Percentiles rank a stretch among this genome's conserved stretches.
Evolutionary conservation across 495 filamentous ascomycete species (phyloP).

Genomic region (Aspergillus funiculosus): DNA sequence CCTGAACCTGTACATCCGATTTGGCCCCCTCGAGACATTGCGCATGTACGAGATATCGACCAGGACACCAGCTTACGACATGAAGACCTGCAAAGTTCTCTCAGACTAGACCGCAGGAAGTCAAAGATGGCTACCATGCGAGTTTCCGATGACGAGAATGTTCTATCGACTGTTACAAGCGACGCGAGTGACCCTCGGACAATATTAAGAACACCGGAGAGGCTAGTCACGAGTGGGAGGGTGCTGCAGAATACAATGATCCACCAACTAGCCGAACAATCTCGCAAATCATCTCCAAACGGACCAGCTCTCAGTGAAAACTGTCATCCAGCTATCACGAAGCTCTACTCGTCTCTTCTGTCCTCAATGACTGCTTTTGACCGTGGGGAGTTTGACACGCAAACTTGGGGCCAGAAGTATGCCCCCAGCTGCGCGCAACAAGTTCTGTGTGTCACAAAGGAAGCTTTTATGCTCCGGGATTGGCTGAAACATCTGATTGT

Average conservation of each 20-base stretch:
- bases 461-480: conserved; percentile 65
- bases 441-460: conserved; percentile 70
- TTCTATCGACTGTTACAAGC: conserved; percentile 13
- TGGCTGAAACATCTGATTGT: conserved; percentile 80
- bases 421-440: conserved; percentile 62
- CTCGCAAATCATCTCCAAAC: not conserved
- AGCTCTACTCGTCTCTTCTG: conserved; percentile 54
- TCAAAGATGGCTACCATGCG: conserved; percentile 31
- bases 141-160: conserved; percentile 33
- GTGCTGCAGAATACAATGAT: conserved; percentile 28
- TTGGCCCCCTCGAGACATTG: conserved; percentile 64
- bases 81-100: not conserved
- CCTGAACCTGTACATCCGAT: conserved; percentile 56
- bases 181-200: not conserved
- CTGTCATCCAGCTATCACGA: conserved; percentile 53
- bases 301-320: conserved; percentile 4
- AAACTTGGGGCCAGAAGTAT: conserved; percentile 82
- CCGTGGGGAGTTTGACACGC: conserved; percentile 62
- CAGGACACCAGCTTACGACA: not conserved
- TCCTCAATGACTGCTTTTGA: conserved; percentile 73
- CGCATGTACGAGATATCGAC: conserved; percentile 43
- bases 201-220: conserved; percentile 31
- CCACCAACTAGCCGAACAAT: conserved; percentile 29
- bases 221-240: conserved; percentile 32
- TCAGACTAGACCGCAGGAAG: conserved; percentile 27